Evolutionary conservation across 805 yeast species (phyloP).

Genomic region (Tetrapisispora phaffii): DNA sequence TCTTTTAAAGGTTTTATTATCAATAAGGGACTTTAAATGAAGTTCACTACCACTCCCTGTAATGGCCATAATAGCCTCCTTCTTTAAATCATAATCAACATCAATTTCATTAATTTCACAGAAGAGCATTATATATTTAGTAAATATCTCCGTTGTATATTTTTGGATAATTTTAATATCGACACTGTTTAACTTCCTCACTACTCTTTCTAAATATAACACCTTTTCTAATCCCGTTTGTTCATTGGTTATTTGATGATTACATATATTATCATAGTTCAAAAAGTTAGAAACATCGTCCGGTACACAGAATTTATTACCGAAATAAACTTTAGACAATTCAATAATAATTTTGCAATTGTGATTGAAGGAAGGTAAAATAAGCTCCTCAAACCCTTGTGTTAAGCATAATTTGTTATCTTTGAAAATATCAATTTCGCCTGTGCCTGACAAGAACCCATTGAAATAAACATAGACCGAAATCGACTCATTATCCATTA

Average conservation of each 20-base stretch:
- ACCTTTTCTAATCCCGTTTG: too few species aligned
- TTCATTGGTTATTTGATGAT: too few species aligned
- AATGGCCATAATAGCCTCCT: not conserved
- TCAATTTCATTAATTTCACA: not conserved
- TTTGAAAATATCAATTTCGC: conserved; percentile 41
- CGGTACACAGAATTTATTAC: conserved; percentile 39
- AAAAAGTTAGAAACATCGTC: not conserved
- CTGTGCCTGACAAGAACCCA: conserved; percentile 53
- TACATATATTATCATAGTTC: too few species aligned
- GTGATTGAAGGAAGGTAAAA: conserved; percentile 37
- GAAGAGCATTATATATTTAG: not conserved
- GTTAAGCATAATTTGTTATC: conserved; percentile 41
- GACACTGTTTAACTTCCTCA: not conserved
- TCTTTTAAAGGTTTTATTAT: not conserved
- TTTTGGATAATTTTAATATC: not conserved
- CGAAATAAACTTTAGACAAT: conserved; percentile 54
- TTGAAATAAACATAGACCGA: conserved; percentile 50
- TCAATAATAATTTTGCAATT: conserved; percentile 41
- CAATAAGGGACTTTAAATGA: not conserved
- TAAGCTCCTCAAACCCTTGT: conserved; percentile 33
- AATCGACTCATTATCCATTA: conserved; percentile 43
- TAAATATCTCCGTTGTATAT: not conserved
- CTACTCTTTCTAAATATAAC: not conserved
- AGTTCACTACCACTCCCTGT: not conserved
- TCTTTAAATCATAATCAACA: not conserved